Conservation (phyloP, 805 yeast genomes). For the Lachancea sp. region DNA sequence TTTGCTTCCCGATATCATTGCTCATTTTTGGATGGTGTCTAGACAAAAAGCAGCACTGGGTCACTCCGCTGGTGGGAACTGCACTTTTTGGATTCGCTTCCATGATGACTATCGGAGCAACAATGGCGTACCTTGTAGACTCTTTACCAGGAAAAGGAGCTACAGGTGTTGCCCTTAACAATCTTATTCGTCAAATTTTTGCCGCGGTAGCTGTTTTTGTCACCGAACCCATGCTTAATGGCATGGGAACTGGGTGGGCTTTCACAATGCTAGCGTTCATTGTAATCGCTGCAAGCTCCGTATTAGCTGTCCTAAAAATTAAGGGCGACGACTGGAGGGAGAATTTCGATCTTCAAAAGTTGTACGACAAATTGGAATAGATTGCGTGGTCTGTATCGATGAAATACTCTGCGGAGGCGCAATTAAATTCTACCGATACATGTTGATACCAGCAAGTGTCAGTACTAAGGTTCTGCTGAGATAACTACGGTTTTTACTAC, state of each 20-base stretch:
- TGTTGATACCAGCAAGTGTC: too few relatives aligned
- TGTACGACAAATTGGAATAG: conserved; percentile 43
- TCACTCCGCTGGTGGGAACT: conserved; percentile 73
- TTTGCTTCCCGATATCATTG: conserved; percentile 55
- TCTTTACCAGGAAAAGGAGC: conserved; percentile 84
- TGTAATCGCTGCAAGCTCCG: conserved; percentile 38
- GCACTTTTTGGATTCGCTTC: conserved; percentile 77
- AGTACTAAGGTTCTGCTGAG: too few relatives aligned
- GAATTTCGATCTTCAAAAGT: conserved; percentile 48
- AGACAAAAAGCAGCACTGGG: conserved; percentile 62
- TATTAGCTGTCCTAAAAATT: conserved; percentile 43
- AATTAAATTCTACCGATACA: too few relatives aligned
- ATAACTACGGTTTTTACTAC: too few relatives aligned
- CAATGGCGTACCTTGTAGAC: conserved; percentile 75
- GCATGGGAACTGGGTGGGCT: conserved; percentile 66
- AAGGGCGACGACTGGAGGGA: conserved; percentile 60
- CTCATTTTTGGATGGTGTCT: conserved; percentile 81
- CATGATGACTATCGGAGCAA: conserved; percentile 77
- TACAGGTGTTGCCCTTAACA: conserved; percentile 80
- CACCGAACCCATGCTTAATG: conserved; percentile 60
- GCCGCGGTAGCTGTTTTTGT: conserved; percentile 75
- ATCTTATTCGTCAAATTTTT: conserved; percentile 61
- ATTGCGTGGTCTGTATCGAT: too few relatives aligned
- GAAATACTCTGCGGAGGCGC: too few relatives aligned
- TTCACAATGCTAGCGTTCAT: conserved; percentile 61